Base-by-base conservation (phyloP, 495 filamentous ascomycete genomes). In the Hypoxylon cercidicola region DNA sequence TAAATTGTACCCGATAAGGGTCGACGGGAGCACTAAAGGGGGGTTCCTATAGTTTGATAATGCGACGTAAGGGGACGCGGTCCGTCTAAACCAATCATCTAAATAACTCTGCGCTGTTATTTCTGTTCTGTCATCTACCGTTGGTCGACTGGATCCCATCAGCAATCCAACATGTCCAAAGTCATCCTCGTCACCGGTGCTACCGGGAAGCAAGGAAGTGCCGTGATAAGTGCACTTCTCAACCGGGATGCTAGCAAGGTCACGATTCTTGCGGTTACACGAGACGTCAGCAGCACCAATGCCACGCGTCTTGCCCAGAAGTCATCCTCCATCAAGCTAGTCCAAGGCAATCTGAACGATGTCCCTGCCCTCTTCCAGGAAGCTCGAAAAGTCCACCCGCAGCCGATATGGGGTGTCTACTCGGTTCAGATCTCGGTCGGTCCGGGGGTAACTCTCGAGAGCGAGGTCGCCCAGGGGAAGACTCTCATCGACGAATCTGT, bases 171-270 rank as follows among this genome's bases (percentile, higher is more conserved):
- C 50, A 75, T 78, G 75, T 18, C 71, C 28, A 74, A 74, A 68
- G 59, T 77, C n/a, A 69, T 90, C 48, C 83, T 91, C 47, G 71
- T 91, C 55, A 87, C 85, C 46, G 88, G 89, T 15, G 88, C 87
- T n/a, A 91, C 87, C 0, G 88, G 88, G 71, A 86, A 86, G 48
- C 89, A 91, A 69, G 89, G 89, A 32, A 82, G 86, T 35, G 77
- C 85, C 23, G 73, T 89, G 46, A 81, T 91, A 64, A 74, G 81
- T 18, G 81, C 77, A 44, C 81, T 91, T 47, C 72, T 89, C 6
- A 61, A 54, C 23, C 62, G 20, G n/a, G 48, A 47, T 8, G 20
- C 20, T 16, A 44, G 55, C 12, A 57, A 69, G 0, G 78, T 81
- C 21, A 68, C 77, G 20, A 86, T 91, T 62, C 80, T 91, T 15